A percentile compares a stretch with the other conserved stretches of the same genome.
phyloP scores from a whole-genome alignment of 2,329 filamentous ascomycete genomes.

The Elsinoe fawcettii region DNA sequence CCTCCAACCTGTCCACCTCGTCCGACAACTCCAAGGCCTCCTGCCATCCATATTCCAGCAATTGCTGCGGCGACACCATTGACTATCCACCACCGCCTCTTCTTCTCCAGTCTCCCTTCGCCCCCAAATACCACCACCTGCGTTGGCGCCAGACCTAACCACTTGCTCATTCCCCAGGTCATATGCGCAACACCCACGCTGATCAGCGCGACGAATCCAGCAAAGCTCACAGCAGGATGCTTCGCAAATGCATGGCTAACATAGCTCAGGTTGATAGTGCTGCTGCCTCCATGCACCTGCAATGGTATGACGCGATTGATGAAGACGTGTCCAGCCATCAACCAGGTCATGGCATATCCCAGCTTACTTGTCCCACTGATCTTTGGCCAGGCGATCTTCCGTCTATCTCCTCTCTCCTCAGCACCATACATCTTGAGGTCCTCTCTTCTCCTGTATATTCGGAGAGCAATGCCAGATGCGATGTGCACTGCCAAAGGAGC shows the following conservation, averaged over 20 bases:
- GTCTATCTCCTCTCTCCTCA: constrained; percentile 48
- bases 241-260: constrained; percentile 77
- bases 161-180: constrained; percentile 78
- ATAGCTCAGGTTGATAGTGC: constrained; percentile 76
- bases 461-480: constrained; percentile 65
- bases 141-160: constrained; percentile 59
- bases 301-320: constrained; percentile 71
- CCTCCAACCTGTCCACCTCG: constrained; percentile 60
- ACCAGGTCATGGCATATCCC: constrained; percentile 61
- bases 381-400: constrained; percentile 55
- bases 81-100: constrained; percentile 62
- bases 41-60: constrained; percentile 68
- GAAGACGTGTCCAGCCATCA: constrained; percentile 63
- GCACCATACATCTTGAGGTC: constrained; percentile 70
- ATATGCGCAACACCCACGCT: constrained; percentile 65
- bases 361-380: constrained; percentile 62
- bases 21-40: constrained; percentile 70
- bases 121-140: constrained; percentile 43
- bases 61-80: constrained; percentile 56
- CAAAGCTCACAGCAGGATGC: constrained; percentile 58
- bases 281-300: constrained; percentile 70
- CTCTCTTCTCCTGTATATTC: constrained; percentile 64
- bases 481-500: constrained; percentile 70
- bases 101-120: constrained; percentile 47
- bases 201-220: constrained; percentile 63